Evolutionary conservation across 768 basidiomycete species (phyloP).

Genomic region (Leccinum aurantiacum): DNA sequence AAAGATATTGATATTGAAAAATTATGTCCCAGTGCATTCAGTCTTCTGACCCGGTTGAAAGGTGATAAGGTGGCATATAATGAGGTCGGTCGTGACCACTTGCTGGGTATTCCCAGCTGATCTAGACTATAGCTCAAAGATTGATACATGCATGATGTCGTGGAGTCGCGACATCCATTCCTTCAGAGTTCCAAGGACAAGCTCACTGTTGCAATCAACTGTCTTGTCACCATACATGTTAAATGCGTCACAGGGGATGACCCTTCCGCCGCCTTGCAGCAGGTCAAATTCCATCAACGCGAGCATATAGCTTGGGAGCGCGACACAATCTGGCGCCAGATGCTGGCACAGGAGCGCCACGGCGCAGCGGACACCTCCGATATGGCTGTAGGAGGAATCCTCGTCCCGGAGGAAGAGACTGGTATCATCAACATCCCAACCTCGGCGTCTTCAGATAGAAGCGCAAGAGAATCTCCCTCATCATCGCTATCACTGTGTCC

Average conservation of each 20-base stretch:
- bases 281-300: conserved; percentile 84
- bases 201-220: conserved; percentile 55
- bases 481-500: conserved; percentile 56
- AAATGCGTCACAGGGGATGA: conserved; percentile 84
- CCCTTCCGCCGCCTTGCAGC: conserved; percentile 63
- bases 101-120: neutral
- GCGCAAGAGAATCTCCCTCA: conserved; percentile 55
- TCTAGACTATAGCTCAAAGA: conserved; percentile 46
- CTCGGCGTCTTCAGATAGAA: conserved; percentile 67
- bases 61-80: conserved; percentile 89
- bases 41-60: conserved; percentile 28
- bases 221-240: conserved; percentile 72
- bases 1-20: conserved; percentile 79
- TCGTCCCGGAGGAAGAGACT: conserved; percentile 44
- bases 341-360: conserved; percentile 81
- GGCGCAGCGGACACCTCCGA: conserved; percentile 43
- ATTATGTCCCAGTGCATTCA: conserved; percentile 48
- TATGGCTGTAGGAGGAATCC: conserved; percentile 38
- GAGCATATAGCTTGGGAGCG: conserved; percentile 97
- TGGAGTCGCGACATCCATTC: conserved; percentile 52
- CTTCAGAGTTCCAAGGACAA: conserved; percentile 57
- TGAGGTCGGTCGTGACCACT: conserved; percentile 38
- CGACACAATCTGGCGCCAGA: conserved; percentile 96
- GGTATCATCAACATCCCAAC: conserved; percentile 50
- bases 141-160: too few species aligned